Percentiles rank a stretch among this genome's conserved stretches.
phyloP scores from a whole-genome alignment of 306 rosid species.

The Chamaecrista fasciculata region DNA sequence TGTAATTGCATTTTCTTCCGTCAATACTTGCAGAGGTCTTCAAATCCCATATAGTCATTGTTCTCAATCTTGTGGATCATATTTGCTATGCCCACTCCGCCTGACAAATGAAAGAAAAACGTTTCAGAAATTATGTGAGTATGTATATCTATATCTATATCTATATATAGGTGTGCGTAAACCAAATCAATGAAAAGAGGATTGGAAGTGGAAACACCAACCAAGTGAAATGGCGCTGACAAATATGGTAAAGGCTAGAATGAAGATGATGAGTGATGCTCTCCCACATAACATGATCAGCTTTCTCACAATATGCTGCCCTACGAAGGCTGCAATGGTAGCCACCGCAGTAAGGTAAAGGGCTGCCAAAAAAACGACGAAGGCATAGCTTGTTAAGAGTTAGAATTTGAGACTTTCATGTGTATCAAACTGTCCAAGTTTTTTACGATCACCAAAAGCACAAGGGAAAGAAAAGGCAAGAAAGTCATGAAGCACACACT shows the following conservation, averaged over 20 bases:
- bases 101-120: constrained; percentile 35
- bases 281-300: constrained; percentile 64
- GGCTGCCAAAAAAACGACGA: constrained; percentile 45
- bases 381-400: neutral
- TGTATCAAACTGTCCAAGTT: neutral
- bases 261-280: constrained; percentile 86
- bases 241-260: constrained; percentile 71
- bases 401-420: neutral
- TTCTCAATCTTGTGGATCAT: constrained; percentile 49
- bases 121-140: constrained; percentile 6
- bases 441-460: neutral
- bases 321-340: constrained; percentile 65
- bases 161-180: too few species aligned
- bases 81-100: constrained; percentile 80
- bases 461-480: neutral
- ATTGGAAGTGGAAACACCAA: constrained; percentile 9
- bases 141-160: too few species aligned
- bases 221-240: constrained; percentile 78
- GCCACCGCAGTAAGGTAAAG: constrained; percentile 68
- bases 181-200: neutral
- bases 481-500: neutral
- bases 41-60: constrained; percentile 84
- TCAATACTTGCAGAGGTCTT: constrained; percentile 67
- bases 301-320: constrained; percentile 76
- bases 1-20: neutral